These are phyloP conservation scores for Pestalotiopsis sp. DNA, from an alignment of 2,329 filamentous ascomycete species.

Conservation along the genomic window DNA sequence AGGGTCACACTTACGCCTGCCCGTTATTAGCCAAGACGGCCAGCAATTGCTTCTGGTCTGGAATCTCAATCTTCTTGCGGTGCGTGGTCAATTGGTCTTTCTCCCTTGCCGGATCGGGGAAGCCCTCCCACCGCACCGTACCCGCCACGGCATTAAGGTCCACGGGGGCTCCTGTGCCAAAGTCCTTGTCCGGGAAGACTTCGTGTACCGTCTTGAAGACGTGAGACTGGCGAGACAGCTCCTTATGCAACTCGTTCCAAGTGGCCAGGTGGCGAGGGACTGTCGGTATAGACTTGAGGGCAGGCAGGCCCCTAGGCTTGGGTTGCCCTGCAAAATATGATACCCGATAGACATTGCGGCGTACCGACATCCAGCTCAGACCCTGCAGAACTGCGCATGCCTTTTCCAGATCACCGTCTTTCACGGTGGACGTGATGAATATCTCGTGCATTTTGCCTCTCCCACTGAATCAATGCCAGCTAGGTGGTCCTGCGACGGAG, in stretches of 20 bases:
- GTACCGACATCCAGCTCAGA: conserved; percentile 58
- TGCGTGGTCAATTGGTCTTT: conserved; percentile 41
- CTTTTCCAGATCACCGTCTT: conserved; percentile 49
- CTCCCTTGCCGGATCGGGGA: conserved; percentile 49
- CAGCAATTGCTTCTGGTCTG: conserved; percentile 50
- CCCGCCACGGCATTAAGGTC: conserved; percentile 48
- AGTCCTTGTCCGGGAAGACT: conserved; percentile 48
- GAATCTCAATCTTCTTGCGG: conserved; percentile 60
- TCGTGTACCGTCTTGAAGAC: conserved; percentile 59
- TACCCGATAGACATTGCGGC: conserved; percentile 51
- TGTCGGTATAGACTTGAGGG: conserved; percentile 31
- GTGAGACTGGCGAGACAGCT: conserved; percentile 59
- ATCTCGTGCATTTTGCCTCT: conserved; percentile 56
- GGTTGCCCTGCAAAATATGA: conserved; percentile 55
- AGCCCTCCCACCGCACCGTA: conserved; percentile 59
- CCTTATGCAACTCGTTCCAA: conserved; percentile 59
- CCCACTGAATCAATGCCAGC: not conserved
- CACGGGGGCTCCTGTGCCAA: conserved; percentile 38
- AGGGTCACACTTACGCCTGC: conserved; percentile 43
- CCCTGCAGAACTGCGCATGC: conserved; percentile 58
- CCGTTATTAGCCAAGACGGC: conserved; percentile 54
- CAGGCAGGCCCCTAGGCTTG: conserved; percentile 47
- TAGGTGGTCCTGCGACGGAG: no score
- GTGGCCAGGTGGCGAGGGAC: conserved; percentile 13
- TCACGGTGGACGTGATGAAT: conserved; percentile 58